Evolutionary conservation across 495 filamentous ascomycete species (phyloP), one percentile per base, ranked within the genome.

Genomic region (Neurospora africana): DNA sequence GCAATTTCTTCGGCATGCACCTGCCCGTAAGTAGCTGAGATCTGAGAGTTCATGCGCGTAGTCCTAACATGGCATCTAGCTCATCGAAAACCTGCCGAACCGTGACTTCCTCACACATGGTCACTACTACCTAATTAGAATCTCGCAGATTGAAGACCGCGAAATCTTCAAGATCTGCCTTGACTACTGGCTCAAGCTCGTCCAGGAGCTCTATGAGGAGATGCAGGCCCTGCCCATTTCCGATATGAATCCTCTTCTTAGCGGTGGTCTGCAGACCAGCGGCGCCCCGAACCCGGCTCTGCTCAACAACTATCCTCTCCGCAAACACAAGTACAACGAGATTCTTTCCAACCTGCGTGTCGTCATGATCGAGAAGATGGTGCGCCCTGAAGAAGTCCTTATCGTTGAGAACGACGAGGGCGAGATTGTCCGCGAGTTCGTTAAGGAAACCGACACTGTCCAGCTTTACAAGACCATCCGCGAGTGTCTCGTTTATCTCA

Each of bases 331-430:
- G 81, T 99, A 98, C 79, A 90, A 90, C 73, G 93, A 97, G 76
- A 91, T 99, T 17, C 84, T 99, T 23, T 93, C 94, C 10, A 97
- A 97, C 78, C 86, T 99, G 67, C 90, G 95, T 72, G 91, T 93
- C 47, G 95, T 99, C 53, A 99, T 99, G 95, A 98, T 99, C 74
- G 95, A 99, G 84, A 97, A 97, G 83, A 98, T 99, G 95, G 95
- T 98, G 36, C 86, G 93, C 41, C 95, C 95, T 7, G 95, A 99
- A 82, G 96, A 98, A 83, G 96, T 99, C n/a, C 81, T 99, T 73
- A 94, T 99, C 77, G 96, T 99, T 7, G 95, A 99, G 81, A 99
- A 99, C 79, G 95, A 99, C 74, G 95, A 99, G 81, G 95, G 96
- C 61, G 95, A 99, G 79, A 98, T 99, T 73, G 96, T 99, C 27